A percentile compares a stretch with the other conserved stretches of the same genome.
Conservation (phyloP, 306 rosid species). For the Pueraria montana region DNA sequence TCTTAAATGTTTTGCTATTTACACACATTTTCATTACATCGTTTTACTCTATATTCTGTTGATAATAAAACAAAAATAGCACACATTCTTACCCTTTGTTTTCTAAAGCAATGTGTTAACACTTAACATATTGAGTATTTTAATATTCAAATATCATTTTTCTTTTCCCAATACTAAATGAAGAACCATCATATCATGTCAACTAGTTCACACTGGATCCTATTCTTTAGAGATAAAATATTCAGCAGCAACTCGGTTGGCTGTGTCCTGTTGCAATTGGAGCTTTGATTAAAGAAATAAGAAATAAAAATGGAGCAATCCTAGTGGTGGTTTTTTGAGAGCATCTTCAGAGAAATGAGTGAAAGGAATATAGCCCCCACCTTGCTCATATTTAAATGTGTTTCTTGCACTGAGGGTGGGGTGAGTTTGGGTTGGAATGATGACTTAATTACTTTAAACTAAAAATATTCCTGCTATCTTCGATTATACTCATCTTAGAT, state of each 20-base stretch:
- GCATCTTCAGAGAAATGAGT: constrained; percentile 39
- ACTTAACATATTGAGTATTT: not conserved
- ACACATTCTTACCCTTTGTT: constrained; percentile 1
- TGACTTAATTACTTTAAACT: constrained; percentile 48
- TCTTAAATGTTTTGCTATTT: not conserved
- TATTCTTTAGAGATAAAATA: constrained; percentile 25
- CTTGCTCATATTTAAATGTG: constrained; percentile 22
- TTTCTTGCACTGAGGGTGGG: constrained; percentile 13
- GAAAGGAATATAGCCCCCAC: constrained; percentile 39
- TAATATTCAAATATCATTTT: not conserved
- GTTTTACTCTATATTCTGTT: not conserved
- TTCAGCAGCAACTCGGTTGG: constrained; percentile 38
- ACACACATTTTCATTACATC: not conserved
- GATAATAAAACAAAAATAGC: constrained; percentile 21
- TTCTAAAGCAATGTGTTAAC: not conserved
- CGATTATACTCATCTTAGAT: constrained; percentile 52
- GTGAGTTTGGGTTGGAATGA: constrained; percentile 43
- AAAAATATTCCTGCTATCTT: constrained; percentile 51
- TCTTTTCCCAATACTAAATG: not conserved
- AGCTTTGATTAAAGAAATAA: constrained; percentile 32
- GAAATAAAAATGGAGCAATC: constrained; percentile 15
- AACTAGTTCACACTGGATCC: constrained; percentile 39
- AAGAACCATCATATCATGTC: constrained; percentile 7
- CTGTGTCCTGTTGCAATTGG: constrained; percentile 28
- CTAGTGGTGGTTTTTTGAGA: constrained; percentile 28